Conservation (phyloP, 108 stramenopile genomes). For the Parietichytrium sp. region DNA sequence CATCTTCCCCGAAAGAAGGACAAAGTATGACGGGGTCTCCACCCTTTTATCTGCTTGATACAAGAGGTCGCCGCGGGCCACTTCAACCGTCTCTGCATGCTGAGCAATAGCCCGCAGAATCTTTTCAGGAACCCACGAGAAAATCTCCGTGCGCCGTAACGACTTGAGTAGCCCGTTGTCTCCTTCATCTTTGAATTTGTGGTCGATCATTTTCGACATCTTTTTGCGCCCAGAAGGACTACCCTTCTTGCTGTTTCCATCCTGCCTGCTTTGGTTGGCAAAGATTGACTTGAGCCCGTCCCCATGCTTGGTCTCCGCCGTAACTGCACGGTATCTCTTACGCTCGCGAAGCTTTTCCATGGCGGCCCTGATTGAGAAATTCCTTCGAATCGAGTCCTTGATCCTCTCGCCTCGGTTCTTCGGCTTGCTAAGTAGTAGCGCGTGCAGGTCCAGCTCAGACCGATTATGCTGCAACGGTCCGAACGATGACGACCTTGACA, state of each 20-base stretch:
- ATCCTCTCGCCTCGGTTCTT: no score
- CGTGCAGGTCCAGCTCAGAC: no score
- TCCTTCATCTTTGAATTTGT: slow-evolving; percentile 5
- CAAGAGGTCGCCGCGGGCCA: neutral
- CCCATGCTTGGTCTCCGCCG: neutral
- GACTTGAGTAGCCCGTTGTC: neutral
- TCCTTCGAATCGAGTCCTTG: neutral
- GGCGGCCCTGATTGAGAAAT: slow-evolving; percentile 35
- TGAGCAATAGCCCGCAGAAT: neutral
- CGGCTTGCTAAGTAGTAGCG: no score
- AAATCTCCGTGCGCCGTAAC: slow-evolving; percentile 20
- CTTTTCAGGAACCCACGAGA: slow-evolving; percentile 19
- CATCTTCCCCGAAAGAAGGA: neutral
- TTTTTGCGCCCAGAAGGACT: neutral
- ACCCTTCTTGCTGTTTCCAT: neutral
- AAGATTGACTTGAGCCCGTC: slow-evolving; percentile 19
- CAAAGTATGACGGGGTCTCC: neutral
- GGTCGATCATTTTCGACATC: slow-evolving; percentile 11
- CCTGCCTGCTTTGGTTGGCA: neutral
- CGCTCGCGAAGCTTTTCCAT: neutral
- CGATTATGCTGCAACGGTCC: no score
- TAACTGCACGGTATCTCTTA: neutral
- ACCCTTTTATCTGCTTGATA: neutral
- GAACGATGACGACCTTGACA: no score
- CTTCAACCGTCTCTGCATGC: neutral